These are phyloP conservation scores for Rhizoclosmatium globosum DNA, from an alignment of 192 early-diverging fungal genomes.

Conservation along the genomic window DNA sequence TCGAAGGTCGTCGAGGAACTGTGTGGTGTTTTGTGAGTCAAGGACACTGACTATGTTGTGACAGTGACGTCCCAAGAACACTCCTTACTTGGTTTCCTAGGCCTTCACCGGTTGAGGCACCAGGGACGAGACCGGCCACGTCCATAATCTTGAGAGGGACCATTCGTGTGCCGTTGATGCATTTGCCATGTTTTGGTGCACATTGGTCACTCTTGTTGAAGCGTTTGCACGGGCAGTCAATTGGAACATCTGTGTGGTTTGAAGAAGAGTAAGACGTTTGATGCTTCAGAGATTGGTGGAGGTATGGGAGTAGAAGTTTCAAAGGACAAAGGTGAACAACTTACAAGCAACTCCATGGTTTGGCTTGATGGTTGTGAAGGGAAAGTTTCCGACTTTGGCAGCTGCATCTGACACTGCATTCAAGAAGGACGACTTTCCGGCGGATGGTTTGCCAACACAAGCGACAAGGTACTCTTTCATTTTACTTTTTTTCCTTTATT, in stretches of 20 bases:
- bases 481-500: neutral
- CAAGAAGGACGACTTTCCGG: constrained; percentile 84
- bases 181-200: constrained; percentile 77
- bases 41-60: too few species aligned
- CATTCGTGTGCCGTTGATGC: constrained; percentile 67
- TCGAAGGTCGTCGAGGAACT: constrained; percentile 83
- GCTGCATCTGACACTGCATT: constrained; percentile 85
- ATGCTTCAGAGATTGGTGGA: too few species aligned
- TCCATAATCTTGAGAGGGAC: constrained; percentile 81
- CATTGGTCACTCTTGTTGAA: constrained; percentile 64
- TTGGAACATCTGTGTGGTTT: constrained; percentile 55
- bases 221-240: constrained; percentile 75
- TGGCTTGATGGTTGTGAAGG: constrained; percentile 88
- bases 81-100: too few species aligned
- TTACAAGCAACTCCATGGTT: constrained; percentile 56
- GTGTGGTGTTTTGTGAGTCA: constrained; percentile 28
- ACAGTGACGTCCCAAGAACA: too few species aligned
- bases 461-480: constrained; percentile 40
- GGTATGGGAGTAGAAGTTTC: too few species aligned
- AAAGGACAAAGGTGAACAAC: too few species aligned
- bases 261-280: constrained; percentile 41
- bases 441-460: constrained; percentile 53
- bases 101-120: constrained; percentile 71
- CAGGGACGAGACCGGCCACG: constrained; percentile 86
- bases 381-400: constrained; percentile 86